These are phyloP conservation scores for Ogataea populi-albae DNA, from an alignment of 805 yeast species.

Conservation along the genomic window DNA sequence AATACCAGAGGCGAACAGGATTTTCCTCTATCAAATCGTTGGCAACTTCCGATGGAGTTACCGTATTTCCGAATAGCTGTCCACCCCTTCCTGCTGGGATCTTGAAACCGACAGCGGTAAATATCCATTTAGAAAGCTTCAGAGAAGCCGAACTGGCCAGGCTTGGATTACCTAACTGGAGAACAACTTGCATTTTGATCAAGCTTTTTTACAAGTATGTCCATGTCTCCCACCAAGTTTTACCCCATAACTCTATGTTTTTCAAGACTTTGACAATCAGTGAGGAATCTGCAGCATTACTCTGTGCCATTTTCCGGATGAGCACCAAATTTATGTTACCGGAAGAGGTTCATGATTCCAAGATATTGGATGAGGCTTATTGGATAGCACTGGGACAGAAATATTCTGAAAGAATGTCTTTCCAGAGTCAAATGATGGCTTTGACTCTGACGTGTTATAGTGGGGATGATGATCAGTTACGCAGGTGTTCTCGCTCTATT, in stretches of 20 bases:
- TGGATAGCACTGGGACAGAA: constrained; percentile 38
- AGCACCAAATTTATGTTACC: constrained; percentile 33
- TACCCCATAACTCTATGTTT: constrained; percentile 36
- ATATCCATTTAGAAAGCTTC: background rate
- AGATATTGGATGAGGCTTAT: constrained; percentile 31
- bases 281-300: constrained; percentile 26
- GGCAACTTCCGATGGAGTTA: background rate
- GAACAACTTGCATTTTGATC: constrained; percentile 31
- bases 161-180: constrained; percentile 38
- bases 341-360: constrained; percentile 23
- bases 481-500: constrained; percentile 12
- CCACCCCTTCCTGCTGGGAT: background rate
- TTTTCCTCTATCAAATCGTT: background rate
- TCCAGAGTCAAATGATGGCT: constrained; percentile 28
- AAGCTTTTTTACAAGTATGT: constrained; percentile 41
- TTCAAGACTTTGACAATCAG: constrained; percentile 30
- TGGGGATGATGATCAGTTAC: constrained; percentile 26
- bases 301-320: constrained; percentile 35
- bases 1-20: constrained; percentile 6
- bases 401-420: constrained; percentile 31
- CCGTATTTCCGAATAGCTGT: background rate
- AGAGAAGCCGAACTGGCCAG: constrained; percentile 28
- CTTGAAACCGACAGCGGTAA: background rate
- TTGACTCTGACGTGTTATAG: constrained; percentile 25
- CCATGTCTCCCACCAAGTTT: constrained; percentile 35